Evolutionary conservation across 371 early-diverging fungal species (phyloP), one percentile per base, ranked within the genome.

Genomic region (Apophysomyces trapeziformis): DNA sequence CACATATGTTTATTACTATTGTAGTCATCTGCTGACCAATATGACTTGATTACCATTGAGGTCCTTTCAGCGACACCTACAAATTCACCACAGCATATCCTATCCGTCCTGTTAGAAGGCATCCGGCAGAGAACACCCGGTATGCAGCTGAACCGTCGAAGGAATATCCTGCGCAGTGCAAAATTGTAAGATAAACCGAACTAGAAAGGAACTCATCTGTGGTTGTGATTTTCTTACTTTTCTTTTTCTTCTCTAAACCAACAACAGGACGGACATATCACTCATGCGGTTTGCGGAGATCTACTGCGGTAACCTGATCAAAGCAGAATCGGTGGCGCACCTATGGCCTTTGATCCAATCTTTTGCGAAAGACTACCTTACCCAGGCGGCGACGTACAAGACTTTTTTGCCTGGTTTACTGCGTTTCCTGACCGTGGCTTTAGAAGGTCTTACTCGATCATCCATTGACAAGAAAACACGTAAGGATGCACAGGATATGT

Each of bases 401-500:
- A 73, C 85, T 12, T 86, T 91, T 63, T 79, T 87, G 4, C 84
- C 88, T 2, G 71, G 81, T 0, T 43, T 79, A 5, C 68, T 75
- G 61, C 79, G 91, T 1, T 80, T 92, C 41, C 70, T 91, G 63
- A 88, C 88, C 1, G 85, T 84, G 0, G 70, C 82, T 2, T 72
- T 88, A 11, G 87, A 89, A 38, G 87, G 80, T 12, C 64, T 90
- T 8, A 78, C 77, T 0, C 69, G 77, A 12, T 80, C 84, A 0
- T 86, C 83, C 68, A 90, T 91, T 8, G 92, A 92, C 58, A 87
- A 85, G 57, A 83, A 89, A 47, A 74, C 83, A 16, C 79, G 90
- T 0, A 79, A 84, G 38, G 92, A 92, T 54, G 89, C 87, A 8
- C 88, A 89, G 64, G 92, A 92, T 18, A 58, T 87, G 13, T 90